Conservation (phyloP, 768 basidiomycete species). For the Phylloporus sp. region DNA sequence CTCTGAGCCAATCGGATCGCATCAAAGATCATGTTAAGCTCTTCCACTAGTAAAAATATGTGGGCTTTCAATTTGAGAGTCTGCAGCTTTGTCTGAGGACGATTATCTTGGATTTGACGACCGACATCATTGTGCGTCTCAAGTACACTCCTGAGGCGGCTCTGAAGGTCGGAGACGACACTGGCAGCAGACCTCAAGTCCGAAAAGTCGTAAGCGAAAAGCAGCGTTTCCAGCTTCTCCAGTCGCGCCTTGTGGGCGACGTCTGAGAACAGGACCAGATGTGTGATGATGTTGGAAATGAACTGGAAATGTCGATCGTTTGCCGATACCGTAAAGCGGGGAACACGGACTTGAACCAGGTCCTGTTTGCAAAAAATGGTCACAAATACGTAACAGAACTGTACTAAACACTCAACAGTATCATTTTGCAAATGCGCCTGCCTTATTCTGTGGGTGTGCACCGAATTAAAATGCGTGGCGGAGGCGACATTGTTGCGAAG, state of each 20-base stretch:
- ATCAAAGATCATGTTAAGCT: constrained; percentile 81
- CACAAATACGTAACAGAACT: constrained; percentile 3
- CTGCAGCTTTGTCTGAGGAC: constrained; percentile 45
- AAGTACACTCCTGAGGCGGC: constrained; percentile 59
- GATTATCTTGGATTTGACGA: constrained; percentile 29
- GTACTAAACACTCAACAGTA: constrained; percentile 41
- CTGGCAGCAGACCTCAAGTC: constrained; percentile 66
- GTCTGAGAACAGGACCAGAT: constrained; percentile 87
- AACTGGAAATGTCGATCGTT: constrained; percentile 77
- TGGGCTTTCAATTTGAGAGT: constrained; percentile 68
- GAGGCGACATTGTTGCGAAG: constrained; percentile 67
- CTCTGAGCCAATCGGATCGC: constrained; percentile 82
- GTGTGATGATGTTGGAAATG: constrained; percentile 81
- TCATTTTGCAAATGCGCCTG: constrained; percentile 55
- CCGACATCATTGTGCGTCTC: constrained; percentile 45
- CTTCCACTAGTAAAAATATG: constrained; percentile 65
- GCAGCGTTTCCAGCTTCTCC: constrained; percentile 73
- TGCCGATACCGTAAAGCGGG: constrained; percentile 82
- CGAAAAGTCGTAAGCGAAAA: constrained; percentile 86
- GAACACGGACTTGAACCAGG: constrained; percentile 73
- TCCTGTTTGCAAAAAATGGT: constrained; percentile 50
- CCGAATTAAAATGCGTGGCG: constrained; percentile 39
- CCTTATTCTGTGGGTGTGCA: constrained; percentile 22
- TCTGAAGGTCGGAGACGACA: constrained; percentile 69
- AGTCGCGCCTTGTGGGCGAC: constrained; percentile 73